Evolutionary conservation across 495 filamentous ascomycete genomes (phyloP).

Genomic region (Penicillium atrosanguineum): DNA sequence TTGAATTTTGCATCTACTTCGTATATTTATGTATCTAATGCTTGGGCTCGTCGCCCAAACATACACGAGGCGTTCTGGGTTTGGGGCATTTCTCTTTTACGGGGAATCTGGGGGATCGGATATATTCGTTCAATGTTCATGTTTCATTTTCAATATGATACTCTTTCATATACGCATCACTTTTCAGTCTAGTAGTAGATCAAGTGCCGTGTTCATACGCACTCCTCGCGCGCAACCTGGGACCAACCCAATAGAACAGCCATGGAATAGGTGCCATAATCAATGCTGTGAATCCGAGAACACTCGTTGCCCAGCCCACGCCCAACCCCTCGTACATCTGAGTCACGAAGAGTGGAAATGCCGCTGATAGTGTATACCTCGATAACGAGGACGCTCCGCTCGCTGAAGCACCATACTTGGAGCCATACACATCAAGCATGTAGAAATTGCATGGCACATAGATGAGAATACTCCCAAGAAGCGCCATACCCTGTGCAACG

Average conservation of each 20-base stretch:
- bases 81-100: too few species aligned
- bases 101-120: too few species aligned
- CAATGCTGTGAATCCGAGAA: constrained; percentile 39
- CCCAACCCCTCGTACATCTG: constrained; percentile 47
- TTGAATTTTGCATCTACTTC: neutral
- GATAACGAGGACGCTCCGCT: constrained; percentile 60
- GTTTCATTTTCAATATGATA: neutral
- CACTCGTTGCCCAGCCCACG: constrained; percentile 53
- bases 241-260: constrained; percentile 15
- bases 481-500: constrained; percentile 3
- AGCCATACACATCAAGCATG: constrained; percentile 56
- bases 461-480: constrained; percentile 15
- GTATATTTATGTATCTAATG: neutral
- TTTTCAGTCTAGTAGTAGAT: neutral
- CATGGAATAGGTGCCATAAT: constrained; percentile 43
- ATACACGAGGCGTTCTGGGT: too few species aligned
- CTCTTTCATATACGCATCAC: neutral
- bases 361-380: constrained; percentile 58
- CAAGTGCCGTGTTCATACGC: neutral
- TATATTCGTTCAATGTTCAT: too few species aligned
- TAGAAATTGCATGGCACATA: constrained; percentile 37
- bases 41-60: too few species aligned
- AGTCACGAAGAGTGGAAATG: constrained; percentile 62
- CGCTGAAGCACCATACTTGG: constrained; percentile 57
- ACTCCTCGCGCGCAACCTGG: constrained; percentile 2